Percentiles rank a stretch among this genome's conserved stretches.
These are phyloP conservation scores for Ballota nigra DNA, from an alignment of 257 asterid species.

Conservation along the genomic window DNA sequence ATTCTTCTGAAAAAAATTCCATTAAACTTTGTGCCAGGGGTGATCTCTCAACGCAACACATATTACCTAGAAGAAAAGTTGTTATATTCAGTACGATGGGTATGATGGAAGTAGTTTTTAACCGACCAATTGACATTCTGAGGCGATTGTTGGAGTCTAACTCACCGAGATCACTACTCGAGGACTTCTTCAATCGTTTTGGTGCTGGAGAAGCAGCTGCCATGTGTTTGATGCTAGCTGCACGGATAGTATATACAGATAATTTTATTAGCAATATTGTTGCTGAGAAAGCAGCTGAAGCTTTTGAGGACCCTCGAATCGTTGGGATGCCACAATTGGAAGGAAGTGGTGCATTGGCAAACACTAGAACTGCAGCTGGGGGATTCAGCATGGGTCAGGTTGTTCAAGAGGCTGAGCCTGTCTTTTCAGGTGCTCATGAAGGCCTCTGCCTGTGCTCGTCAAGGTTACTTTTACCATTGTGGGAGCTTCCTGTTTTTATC, in stretches of 20 bases:
- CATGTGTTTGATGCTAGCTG: conserved; percentile 94
- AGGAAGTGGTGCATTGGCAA: conserved; percentile 87
- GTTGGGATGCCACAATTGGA: conserved; percentile 96
- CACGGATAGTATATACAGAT: conserved; percentile 61
- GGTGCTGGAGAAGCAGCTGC: conserved; percentile 96
- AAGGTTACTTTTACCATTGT: conserved; percentile 82
- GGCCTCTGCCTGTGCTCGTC: conserved; percentile 93
- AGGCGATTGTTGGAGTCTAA: conserved; percentile 79
- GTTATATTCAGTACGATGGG: conserved; percentile 97
- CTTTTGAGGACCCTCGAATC: conserved; percentile 93
- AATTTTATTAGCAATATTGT: conserved; percentile 64
- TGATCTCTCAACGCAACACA: conserved; percentile 88
- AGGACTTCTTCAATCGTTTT: conserved; percentile 86
- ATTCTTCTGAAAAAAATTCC: conserved; percentile 66
- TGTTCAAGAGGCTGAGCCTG: conserved; percentile 96
- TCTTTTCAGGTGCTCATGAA: conserved; percentile 91
- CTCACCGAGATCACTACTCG: conserved; percentile 76
- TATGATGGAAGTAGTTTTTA: conserved; percentile 93
- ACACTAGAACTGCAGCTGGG: conserved; percentile 77
- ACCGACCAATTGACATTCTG: conserved; percentile 85
- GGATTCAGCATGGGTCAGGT: conserved; percentile 99
- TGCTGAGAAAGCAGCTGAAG: conserved; percentile 97
- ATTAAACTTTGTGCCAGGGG: conserved; percentile 86
- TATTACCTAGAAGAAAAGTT: conserved; percentile 81
- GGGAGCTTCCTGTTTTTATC: conserved; percentile 95